Evolutionary conservation across 768 basidiomycete genomes (phyloP).

Genomic region (Chalciporus piperatus): DNA sequence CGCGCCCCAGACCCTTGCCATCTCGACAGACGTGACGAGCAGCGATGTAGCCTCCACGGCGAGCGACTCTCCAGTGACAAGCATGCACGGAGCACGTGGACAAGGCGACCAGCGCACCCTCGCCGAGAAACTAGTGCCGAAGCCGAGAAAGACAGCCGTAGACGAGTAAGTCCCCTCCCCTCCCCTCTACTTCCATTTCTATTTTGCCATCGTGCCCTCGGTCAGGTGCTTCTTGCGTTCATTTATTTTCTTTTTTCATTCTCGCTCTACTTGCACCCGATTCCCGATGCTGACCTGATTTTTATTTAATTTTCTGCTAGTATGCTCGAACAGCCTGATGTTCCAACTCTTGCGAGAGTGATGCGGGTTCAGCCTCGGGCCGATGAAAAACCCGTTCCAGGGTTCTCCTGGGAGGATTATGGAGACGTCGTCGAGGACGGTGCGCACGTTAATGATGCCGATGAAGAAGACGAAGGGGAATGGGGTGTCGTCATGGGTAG

Average conservation of each 20-base stretch:
- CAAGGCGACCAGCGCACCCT: conserved; percentile 41
- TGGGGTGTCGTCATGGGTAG: conserved; percentile 76
- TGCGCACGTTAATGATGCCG: conserved; percentile 52
- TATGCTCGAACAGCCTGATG: conserved; percentile 60
- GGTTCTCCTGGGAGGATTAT: conserved; percentile 77
- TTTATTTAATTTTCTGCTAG: conserved; percentile 32
- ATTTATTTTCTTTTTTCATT: not conserved
- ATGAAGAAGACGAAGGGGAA: conserved; percentile 68
- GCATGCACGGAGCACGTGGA: conserved; percentile 29
- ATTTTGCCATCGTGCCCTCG: too few relatives aligned
- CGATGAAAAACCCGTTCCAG: conserved; percentile 57
- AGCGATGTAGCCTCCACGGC: conserved; percentile 56
- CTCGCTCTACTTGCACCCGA: not conserved
- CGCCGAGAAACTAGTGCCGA: conserved; percentile 64
- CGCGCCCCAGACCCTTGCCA: conserved; percentile 12
- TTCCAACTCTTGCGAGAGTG: conserved; percentile 57
- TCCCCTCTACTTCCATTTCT: not conserved
- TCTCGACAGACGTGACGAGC: conserved; percentile 38
- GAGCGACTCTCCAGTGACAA: conserved; percentile 38
- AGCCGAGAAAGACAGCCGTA: conserved; percentile 60
- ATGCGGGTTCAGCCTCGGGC: conserved; percentile 61
- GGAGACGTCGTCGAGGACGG: conserved; percentile 52
- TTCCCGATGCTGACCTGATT: conserved; percentile 4
- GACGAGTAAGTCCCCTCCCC: conserved; percentile 57
- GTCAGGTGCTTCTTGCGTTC: not conserved